Evolutionary conservation across 1,284 basidiomycete species (phyloP), one percentile per base, ranked within the genome.

Genomic region (Waitea zeae): DNA sequence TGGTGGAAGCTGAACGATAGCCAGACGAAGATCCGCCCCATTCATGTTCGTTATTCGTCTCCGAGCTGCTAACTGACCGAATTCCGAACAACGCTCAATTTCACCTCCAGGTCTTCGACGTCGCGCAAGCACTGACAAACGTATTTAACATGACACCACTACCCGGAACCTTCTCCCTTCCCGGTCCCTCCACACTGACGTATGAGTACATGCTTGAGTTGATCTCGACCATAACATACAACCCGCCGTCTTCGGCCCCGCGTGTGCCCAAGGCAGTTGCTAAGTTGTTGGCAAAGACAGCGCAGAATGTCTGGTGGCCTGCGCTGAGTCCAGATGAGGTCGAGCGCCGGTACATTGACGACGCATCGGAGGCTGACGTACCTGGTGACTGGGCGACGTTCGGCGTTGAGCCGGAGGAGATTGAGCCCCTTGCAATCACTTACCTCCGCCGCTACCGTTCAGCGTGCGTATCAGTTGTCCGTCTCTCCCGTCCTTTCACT

Each of bases 1-100:
- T 82, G 86, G 63, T 96, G 81, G 87, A 83, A 86, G 52, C 68
- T 97, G 43, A 98, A 97, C 64, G 58, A 81, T 46, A 84, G 75
- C 34, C 59, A 80, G 53, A 93, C 93, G 15, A 76, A 74, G 58
- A 72, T 86, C 54, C 79, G 87, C 26, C 93, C 95, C 2, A 84
- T 83, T 27, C 90, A 97, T 69, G 89, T 90, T 61, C 57, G 73
- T 51, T 46, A 33, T 46, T 40, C 38, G 36, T 39, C 20, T 36
- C n/a, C n/a, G n/a, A n/a, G 13, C 39, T 17, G 3, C 15, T 26
- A 28, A 29, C 17, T 34, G 12, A 7, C 14, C 14, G 17, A 4
- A 31, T 14, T 29, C 18, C 12, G 39, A 17, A 12, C 20, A 34
- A 17, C 22, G 15, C 14, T 35, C 31, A n/a, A 28, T 19, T 26